A percentile compares a stretch with the other conserved stretches of the same genome.
phyloP scores from a whole-genome alignment of 441 rosid species.

The Adansonia gregorii region DNA sequence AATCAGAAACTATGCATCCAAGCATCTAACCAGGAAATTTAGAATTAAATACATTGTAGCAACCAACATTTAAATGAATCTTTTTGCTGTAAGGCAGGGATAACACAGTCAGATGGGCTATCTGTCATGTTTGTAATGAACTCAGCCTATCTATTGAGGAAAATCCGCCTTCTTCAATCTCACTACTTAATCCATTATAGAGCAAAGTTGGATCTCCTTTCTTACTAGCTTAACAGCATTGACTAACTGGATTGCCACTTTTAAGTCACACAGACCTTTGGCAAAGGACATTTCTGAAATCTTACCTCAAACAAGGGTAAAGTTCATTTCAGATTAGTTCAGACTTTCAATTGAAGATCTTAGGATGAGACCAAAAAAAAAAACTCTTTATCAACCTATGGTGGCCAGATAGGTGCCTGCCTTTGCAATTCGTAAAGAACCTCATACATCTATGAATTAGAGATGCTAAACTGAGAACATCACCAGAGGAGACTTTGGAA shows the following conservation, averaged over 20 bases:
- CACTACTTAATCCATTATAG: background rate
- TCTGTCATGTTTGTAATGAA: background rate
- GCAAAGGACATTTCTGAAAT: background rate
- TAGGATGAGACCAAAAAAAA: background rate
- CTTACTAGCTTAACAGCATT: background rate
- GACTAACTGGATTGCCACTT: background rate
- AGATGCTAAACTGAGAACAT: background rate
- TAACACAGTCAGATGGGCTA: background rate
- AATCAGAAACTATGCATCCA: no score
- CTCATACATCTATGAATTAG: background rate
- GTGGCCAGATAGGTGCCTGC: background rate
- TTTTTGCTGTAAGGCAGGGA: no score
- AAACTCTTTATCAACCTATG: background rate
- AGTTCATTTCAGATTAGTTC: background rate
- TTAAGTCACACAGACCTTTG: constrained; percentile 1
- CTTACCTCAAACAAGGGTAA: background rate
- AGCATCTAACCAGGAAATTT: no score
- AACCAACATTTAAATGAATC: no score
- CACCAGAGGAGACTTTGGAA: background rate
- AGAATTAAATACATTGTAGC: no score
- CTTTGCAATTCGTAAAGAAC: constrained; percentile 2
- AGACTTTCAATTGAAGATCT: background rate
- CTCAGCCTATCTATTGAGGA: background rate
- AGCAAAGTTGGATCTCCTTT: background rate
- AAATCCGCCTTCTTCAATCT: background rate